These are phyloP conservation scores for Prototheca stagnorum DNA, from an alignment of 163 green algal genomes.

Conservation along the genomic window DNA sequence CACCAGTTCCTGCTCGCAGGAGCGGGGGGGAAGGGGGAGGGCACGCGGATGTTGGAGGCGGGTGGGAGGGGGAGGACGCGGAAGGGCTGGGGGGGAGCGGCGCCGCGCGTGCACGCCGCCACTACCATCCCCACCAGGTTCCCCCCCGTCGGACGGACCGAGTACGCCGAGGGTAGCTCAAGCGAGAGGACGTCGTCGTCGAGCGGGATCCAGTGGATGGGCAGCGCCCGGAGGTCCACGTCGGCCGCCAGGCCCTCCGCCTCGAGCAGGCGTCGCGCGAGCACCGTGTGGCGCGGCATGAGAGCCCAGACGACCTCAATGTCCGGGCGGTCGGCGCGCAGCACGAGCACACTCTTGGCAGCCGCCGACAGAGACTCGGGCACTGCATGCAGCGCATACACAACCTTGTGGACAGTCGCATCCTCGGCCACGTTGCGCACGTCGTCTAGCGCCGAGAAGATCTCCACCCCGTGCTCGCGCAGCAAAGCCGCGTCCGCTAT, in stretches of 20 bases:
- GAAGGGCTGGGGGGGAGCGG: too few relatives aligned
- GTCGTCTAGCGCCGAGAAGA: too few relatives aligned
- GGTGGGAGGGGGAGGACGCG: too few relatives aligned
- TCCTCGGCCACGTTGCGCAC: too few relatives aligned
- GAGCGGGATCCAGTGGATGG: constrained; percentile 60
- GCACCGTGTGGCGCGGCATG: constrained; percentile 34
- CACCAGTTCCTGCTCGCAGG: constrained; percentile 22
- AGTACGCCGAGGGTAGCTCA: constrained; percentile 64
- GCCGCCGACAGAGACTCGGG: too few relatives aligned
- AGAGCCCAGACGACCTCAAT: constrained; percentile 35
- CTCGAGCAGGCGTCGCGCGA: constrained; percentile 50
- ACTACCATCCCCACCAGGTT: too few relatives aligned
- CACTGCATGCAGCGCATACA: too few relatives aligned
- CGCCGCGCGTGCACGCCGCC: too few relatives aligned
- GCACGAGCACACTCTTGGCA: too few relatives aligned
- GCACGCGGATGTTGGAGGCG: too few relatives aligned
- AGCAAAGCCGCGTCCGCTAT: constrained; percentile 44
- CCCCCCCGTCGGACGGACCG: too few relatives aligned
- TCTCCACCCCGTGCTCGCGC: constrained; percentile 59
- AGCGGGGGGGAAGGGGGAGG: background rate
- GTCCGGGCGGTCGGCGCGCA: background rate
- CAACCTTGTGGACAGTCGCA: too few relatives aligned
- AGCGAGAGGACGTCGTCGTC: constrained; percentile 73
- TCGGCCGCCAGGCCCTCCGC: constrained; percentile 53
- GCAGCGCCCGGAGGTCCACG: constrained; percentile 33